A percentile compares a stretch with the other conserved stretches of the same genome.
Evolutionary conservation across 1,284 basidiomycete species (phyloP).

Genomic region (Rhodotorula sp.): DNA sequence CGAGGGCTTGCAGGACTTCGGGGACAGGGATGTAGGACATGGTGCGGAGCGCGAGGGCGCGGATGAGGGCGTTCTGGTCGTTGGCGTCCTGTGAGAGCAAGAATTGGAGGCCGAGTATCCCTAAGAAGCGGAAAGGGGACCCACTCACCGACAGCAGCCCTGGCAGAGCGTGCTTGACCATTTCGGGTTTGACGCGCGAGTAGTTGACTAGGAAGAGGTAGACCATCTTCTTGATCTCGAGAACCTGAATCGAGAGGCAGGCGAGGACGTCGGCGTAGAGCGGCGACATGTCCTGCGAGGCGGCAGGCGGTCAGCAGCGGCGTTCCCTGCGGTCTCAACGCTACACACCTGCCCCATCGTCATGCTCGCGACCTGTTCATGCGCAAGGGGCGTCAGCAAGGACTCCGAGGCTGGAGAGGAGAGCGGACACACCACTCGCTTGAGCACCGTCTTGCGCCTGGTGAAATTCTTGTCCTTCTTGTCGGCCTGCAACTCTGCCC

Average conservation of each 20-base stretch:
- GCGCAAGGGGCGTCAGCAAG: background rate
- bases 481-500: slow-evolving; percentile 72
- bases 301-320: background rate
- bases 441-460: slow-evolving; percentile 85
- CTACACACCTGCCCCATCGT: slow-evolving; percentile 93
- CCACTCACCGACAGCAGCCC: slow-evolving; percentile 74
- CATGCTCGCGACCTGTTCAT: slow-evolving; percentile 68
- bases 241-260: slow-evolving; percentile 78
- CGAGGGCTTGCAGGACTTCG: slow-evolving; percentile 67
- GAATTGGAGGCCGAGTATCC: background rate
- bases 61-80: slow-evolving; percentile 86
- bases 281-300: slow-evolving; percentile 71
- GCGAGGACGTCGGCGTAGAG: slow-evolving; percentile 86
- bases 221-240: slow-evolving; percentile 98
- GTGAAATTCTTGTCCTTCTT: slow-evolving; percentile 90
- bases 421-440: slow-evolving; percentile 67
- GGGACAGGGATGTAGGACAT: slow-evolving; percentile 94
- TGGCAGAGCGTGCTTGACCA: slow-evolving; percentile 81
- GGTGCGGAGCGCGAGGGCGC: slow-evolving; percentile 87
- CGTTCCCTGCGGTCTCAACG: slow-evolving; percentile 40
- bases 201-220: slow-evolving; percentile 92
- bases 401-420: background rate
- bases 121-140: slow-evolving; percentile 1
- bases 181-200: slow-evolving; percentile 80
- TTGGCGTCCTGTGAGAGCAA: slow-evolving; percentile 70